Evolutionary conservation across 352 stramenopile genomes (phyloP).

Genomic region (Phytophthora tentaculata): DNA sequence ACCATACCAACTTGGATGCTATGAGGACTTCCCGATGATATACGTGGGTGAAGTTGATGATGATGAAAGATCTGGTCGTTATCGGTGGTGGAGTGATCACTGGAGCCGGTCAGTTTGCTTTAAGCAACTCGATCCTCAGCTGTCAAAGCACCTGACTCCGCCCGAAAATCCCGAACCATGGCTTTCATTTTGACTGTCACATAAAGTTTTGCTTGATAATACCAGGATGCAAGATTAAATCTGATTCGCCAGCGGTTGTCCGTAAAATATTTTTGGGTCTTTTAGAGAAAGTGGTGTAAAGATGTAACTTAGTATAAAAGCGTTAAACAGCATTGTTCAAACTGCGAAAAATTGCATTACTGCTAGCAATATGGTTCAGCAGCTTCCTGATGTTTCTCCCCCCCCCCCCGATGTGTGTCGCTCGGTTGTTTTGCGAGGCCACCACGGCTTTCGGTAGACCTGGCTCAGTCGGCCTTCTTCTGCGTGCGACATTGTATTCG

Average conservation of each 20-base stretch:
- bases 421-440: slow-evolving; percentile 7
- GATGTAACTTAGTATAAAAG: no score
- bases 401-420: slow-evolving; percentile 10
- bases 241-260: no score
- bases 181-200: slow-evolving; percentile 3
- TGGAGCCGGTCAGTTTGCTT: slow-evolving; percentile 2
- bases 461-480: slow-evolving; percentile 7
- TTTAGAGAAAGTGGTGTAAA: no score
- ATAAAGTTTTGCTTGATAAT: background rate
- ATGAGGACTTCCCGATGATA: background rate
- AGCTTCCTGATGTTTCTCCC: slow-evolving; percentile 16
- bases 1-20: background rate
- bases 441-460: background rate
- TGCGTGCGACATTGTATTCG: background rate
- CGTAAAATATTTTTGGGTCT: no score
- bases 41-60: background rate
- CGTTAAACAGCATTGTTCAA: no score
- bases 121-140: slow-evolving; percentile 6
- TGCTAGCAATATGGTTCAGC: slow-evolving; percentile 34
- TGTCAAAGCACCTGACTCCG: background rate
- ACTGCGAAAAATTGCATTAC: slow-evolving; percentile 8
- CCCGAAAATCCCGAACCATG: slow-evolving; percentile 8
- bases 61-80: background rate
- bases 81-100: slow-evolving; percentile 6
- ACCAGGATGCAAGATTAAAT: no score